Conservation (phyloP, 176 grass and related monocot species). For the Otatea glauca region DNA sequence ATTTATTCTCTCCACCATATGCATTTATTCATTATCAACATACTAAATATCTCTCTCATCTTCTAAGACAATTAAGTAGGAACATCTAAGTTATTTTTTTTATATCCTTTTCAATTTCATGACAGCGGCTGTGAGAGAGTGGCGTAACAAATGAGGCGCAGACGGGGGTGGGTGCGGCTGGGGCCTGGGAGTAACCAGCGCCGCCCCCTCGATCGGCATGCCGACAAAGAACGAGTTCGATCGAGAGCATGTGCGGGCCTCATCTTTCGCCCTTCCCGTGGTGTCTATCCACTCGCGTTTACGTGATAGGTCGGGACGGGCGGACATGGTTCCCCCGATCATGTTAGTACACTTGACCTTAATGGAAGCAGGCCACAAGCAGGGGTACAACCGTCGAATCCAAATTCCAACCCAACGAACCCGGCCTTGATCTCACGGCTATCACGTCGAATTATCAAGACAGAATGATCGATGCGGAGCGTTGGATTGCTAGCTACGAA, state of each 20-base stretch:
- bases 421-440: background rate
- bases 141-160: background rate
- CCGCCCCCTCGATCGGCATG: background rate
- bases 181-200: background rate
- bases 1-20: no score
- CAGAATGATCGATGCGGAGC: background rate
- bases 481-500: background rate
- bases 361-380: background rate
- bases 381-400: background rate
- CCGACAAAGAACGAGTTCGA: background rate
- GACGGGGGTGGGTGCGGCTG: background rate
- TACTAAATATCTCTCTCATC: no score
- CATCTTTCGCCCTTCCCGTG: no score
- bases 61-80: no score
- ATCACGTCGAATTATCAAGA: background rate
- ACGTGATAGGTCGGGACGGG: background rate
- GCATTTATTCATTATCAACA: no score
- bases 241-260: background rate
- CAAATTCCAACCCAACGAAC: background rate
- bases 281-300: background rate
- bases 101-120: no score
- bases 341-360: no score
- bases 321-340: no score
- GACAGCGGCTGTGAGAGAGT: no score
- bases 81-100: no score